Evolutionary conservation across 2,329 filamentous ascomycete genomes (phyloP).

Genomic region (Lachnellula cervina): DNA sequence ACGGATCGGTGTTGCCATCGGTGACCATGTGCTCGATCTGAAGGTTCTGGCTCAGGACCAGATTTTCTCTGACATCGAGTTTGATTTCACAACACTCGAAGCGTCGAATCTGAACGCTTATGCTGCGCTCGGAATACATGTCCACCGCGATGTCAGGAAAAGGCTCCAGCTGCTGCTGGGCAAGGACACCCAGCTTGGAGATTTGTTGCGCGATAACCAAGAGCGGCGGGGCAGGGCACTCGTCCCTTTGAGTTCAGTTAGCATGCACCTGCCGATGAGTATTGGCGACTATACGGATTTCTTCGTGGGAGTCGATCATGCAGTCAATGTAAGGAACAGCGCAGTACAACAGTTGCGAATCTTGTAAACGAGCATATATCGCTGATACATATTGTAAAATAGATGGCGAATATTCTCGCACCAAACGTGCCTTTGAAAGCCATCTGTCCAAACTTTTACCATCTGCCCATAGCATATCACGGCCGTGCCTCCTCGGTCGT

Average conservation of each 20-base stretch:
- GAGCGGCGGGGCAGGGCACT: neutral
- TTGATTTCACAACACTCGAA: neutral
- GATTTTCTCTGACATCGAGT: neutral
- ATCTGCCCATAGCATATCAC: slow-evolving; percentile 49
- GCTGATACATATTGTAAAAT: neutral
- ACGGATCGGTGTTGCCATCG: neutral
- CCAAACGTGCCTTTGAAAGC: neutral
- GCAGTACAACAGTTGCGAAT: neutral
- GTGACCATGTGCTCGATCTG: neutral
- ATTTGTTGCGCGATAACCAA: neutral
- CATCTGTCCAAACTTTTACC: slow-evolving; percentile 38
- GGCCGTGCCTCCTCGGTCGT: slow-evolving; percentile 72
- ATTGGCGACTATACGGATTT: neutral
- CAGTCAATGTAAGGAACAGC: neutral
- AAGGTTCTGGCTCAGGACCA: neutral
- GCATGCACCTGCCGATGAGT: neutral
- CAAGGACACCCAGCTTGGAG: neutral
- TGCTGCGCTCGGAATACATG: neutral
- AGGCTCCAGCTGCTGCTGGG: neutral
- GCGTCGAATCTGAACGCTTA: neutral
- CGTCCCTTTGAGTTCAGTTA: neutral
- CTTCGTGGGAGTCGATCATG: neutral
- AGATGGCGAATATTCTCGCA: neutral
- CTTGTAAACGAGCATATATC: neutral
- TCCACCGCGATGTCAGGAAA: neutral